phyloP scores from a whole-genome alignment of 73 alveolate genomes.

The Tetrahymena borealis region DNA sequence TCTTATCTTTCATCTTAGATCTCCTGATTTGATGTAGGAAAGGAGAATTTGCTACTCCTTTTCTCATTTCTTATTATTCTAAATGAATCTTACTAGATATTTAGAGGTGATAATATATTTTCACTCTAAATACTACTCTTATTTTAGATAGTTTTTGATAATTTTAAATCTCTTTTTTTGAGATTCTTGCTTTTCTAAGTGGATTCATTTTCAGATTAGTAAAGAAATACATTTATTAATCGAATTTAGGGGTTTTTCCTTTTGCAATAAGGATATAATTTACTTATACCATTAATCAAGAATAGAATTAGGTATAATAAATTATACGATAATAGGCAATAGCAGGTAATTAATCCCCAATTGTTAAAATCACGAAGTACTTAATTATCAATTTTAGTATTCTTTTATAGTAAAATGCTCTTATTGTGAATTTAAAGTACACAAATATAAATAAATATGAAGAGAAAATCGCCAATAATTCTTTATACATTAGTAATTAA shows the following conservation, averaged over 20 bases:
- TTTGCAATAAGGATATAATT: not conserved
- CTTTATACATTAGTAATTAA: not conserved
- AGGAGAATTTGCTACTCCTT: no score
- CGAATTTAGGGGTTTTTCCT: not conserved
- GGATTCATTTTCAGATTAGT: no score
- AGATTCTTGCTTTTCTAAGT: no score
- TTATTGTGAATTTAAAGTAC: not conserved
- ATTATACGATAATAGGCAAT: not conserved
- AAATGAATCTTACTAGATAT: no score
- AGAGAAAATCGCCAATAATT: not conserved
- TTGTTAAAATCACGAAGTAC: not conserved
- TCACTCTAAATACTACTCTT: no score
- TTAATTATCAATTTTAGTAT: not conserved
- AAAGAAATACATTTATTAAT: not conserved
- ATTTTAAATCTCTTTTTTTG: no score
- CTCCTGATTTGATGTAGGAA: no score
- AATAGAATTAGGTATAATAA: not conserved
- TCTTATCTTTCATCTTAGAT: no score
- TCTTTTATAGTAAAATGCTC: not conserved
- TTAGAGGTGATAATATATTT: no score
- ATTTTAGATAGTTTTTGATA: no score
- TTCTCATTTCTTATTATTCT: no score
- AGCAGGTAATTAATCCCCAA: not conserved
- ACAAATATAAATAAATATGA: not conserved
- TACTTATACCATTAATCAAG: not conserved